These are phyloP conservation scores for Mycosphaerella arachidis DNA, from an alignment of 2,329 filamentous ascomycete genomes.

Conservation along the genomic window DNA sequence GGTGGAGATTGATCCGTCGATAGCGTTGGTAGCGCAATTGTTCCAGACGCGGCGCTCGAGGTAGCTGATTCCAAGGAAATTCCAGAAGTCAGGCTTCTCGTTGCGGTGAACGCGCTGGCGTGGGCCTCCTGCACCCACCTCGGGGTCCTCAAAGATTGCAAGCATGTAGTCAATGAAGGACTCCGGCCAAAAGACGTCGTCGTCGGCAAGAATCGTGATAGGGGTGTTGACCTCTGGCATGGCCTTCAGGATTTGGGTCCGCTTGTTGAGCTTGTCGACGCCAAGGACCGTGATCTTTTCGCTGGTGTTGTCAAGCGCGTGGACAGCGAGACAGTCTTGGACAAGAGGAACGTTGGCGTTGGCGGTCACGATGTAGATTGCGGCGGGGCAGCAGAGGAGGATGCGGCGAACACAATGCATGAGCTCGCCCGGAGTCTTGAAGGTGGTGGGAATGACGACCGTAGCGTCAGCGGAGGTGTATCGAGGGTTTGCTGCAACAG, in stretches of 20 bases:
- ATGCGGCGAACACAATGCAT: conserved; percentile 28
- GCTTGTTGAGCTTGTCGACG: conserved; percentile 33
- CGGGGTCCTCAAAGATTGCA: conserved; percentile 40
- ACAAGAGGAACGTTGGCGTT: conserved; percentile 22
- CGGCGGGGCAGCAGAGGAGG: conserved; percentile 20
- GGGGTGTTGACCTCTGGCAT: conserved; percentile 27
- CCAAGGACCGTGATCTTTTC: conserved; percentile 27
- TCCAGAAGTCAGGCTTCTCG: conserved; percentile 35
- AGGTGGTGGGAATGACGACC: conserved; percentile 34
- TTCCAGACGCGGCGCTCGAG: conserved; percentile 61
- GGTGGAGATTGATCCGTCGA: conserved; percentile 58
- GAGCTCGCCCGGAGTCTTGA: conserved; percentile 29
- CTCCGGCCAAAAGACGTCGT: conserved; percentile 35
- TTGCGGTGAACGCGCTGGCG: conserved; percentile 51
- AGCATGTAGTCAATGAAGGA: conserved; percentile 31
- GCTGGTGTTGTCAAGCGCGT: conserved; percentile 9
- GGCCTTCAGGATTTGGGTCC: conserved; percentile 31
- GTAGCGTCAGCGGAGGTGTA: conserved; percentile 28
- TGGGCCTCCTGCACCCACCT: conserved; percentile 54
- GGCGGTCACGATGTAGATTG: conserved; percentile 29
- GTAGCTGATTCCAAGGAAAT: conserved; percentile 57
- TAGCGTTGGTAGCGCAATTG: conserved; percentile 50
- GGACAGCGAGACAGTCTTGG: conserved; percentile 6
- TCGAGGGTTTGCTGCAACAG: conserved; percentile 22
- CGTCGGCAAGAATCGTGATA: conserved; percentile 33